Evolutionary conservation across 2,329 filamentous ascomycete species (phyloP), one percentile per base, ranked within the genome.

Genomic region (Aspergillus spinulosporus): DNA sequence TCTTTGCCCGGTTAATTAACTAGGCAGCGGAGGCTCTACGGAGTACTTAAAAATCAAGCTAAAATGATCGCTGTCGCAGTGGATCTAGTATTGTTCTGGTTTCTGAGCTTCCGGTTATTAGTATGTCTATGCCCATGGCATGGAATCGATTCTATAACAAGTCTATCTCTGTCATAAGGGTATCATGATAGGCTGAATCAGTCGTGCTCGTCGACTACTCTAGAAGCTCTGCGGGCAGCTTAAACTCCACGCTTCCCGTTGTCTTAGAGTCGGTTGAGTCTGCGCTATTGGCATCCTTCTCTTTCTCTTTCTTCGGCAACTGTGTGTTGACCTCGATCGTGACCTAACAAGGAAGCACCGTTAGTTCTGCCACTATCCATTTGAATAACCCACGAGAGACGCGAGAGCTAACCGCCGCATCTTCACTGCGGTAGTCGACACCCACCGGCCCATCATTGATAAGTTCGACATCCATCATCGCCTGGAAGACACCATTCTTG

Each of bases 401-500:
- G 69, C 67, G 64, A 67, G 63, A 69, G 66, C 66, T 69, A 82
- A 84, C 82, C 80, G 77, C 80, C 73, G 78, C 78, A 69, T 84
- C 80, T 65, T 80, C 73, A 75, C 79, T 83, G 73, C 74, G 74
- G 73, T 80, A 84, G 71, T 84, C 78, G 65, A 83, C 72, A 84
- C 84, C 79, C 83, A 87, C 84, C 77, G 85, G 85, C 68, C 85
- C 84, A 68, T 97, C 93, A 64, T 97, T 97, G 49, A 97, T 86
- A 31, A 97, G 76, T 48, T 89, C 88, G 57, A 99, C 93, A 69
- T 97, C 88, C 94, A 99, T 99, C 92, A 96, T 97, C 49, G 94
- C 94, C 70, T 96, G 93, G 73, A 99, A 99, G 31, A 93, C 86
- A n/a, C 95, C 94, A 71, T 99, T 88, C 71, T 96, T 92, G 57